Evolutionary conservation across 2,329 filamentous ascomycete species (phyloP).

Genomic region (Cercospora sp.): DNA sequence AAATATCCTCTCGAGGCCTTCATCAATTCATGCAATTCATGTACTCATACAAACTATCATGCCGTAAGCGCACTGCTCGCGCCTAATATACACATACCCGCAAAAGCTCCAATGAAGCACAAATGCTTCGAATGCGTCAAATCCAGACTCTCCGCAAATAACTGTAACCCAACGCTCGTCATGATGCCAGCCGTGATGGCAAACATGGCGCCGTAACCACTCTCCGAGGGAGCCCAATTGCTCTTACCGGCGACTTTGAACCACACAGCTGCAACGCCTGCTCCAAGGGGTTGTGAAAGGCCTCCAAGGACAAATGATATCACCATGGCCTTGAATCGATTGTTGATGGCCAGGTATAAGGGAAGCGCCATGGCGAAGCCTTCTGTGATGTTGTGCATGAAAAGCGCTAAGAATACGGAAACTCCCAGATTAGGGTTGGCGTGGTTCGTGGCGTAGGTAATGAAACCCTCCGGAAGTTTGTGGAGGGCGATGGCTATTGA

Average conservation of each 20-base stretch:
- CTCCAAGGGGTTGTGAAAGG: constrained; percentile 81
- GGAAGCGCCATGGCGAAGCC: constrained; percentile 93
- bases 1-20: neutral
- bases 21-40: neutral
- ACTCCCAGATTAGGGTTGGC: constrained; percentile 86
- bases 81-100: constrained; percentile 85
- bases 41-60: constrained; percentile 22
- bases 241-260: constrained; percentile 67
- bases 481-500: constrained; percentile 93
- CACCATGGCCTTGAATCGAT: constrained; percentile 75
- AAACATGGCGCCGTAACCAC: constrained; percentile 77
- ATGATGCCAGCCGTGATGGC: constrained; percentile 90
- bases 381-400: constrained; percentile 97
- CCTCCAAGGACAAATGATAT: constrained; percentile 84
- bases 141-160: constrained; percentile 83
- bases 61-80: constrained; percentile 82
- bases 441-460: constrained; percentile 97
- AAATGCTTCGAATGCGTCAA: constrained; percentile 76
- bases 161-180: constrained; percentile 85
- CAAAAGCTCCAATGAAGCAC: constrained; percentile 77
- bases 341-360: constrained; percentile 84
- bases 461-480: constrained; percentile 84
- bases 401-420: constrained; percentile 90
- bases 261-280: constrained; percentile 80
- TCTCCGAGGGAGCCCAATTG: constrained; percentile 53